phyloP scores from a whole-genome alignment of 768 basidiomycete species.

The Lenzites betulinus region DNA sequence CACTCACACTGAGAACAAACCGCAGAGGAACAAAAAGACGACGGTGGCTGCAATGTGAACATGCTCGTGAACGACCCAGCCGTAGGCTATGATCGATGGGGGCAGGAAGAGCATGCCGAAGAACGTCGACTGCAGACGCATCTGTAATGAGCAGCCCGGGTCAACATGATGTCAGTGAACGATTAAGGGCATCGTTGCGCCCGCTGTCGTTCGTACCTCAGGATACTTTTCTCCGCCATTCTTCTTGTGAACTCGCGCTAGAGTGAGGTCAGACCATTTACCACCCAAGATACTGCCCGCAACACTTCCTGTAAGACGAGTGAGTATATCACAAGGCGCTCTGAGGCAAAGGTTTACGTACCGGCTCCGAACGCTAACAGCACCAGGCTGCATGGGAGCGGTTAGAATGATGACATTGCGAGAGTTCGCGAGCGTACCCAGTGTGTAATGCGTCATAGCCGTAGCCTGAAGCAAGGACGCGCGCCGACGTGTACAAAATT shows the following conservation, averaged over 20 bases:
- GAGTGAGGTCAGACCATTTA: conserved; percentile 52
- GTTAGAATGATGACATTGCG: neutral
- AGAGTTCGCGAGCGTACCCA: neutral
- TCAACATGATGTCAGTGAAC: neutral
- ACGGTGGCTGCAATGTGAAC: conserved; percentile 67
- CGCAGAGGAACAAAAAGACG: conserved; percentile 67
- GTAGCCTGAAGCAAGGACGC: conserved; percentile 65
- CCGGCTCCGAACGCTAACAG: conserved; percentile 74
- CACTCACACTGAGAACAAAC: conserved; percentile 71
- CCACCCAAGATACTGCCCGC: conserved; percentile 58
- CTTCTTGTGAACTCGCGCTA: conserved; percentile 41
- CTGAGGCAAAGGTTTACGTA: conserved; percentile 32
- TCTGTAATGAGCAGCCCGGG: conserved; percentile 41
- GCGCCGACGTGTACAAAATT: conserved; percentile 70
- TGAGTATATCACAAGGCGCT: neutral
- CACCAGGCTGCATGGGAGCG: conserved; percentile 52
- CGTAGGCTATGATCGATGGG: conserved; percentile 63
- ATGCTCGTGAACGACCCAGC: conserved; percentile 67
- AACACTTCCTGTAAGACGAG: conserved; percentile 42
- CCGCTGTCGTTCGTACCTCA: conserved; percentile 49
- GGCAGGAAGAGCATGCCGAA: conserved; percentile 61
- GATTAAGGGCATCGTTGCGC: neutral
- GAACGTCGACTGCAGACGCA: conserved; percentile 67
- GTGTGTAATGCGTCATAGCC: conserved; percentile 66
- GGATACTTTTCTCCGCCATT: conserved; percentile 56